Conservation (phyloP, 768 basidiomycete genomes). For the Omphalotus guepiniiformis region DNA sequence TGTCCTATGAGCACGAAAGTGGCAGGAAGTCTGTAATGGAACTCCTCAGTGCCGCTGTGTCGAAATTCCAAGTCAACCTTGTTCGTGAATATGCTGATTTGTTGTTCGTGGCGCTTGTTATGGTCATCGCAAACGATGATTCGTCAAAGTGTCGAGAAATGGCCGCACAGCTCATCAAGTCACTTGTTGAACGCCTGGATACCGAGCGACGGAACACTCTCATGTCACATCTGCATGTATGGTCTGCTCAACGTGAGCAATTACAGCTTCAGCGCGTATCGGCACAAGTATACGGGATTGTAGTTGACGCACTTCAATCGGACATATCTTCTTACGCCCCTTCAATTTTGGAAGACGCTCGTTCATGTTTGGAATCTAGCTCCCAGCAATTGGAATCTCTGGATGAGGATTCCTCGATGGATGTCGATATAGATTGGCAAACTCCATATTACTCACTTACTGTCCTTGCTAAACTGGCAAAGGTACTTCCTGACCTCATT, state of each 20-base stretch:
- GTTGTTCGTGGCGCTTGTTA: conserved; percentile 86
- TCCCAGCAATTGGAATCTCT: conserved; percentile 34
- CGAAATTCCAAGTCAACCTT: conserved; percentile 76
- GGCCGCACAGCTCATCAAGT: conserved; percentile 80
- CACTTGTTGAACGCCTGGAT: conserved; percentile 65
- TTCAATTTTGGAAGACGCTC: conserved; percentile 54
- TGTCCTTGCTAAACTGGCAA: conserved; percentile 58
- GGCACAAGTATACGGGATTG: conserved; percentile 76
- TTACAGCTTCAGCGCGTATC: conserved; percentile 67
- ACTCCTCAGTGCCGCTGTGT: conserved; percentile 75
- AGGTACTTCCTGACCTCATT: conserved; percentile 47
- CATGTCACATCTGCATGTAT: conserved; percentile 70
- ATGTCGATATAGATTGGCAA: conserved; percentile 72
- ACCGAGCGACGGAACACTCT: conserved; percentile 51
- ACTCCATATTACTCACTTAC: conserved; percentile 77
- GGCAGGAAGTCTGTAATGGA: conserved; percentile 95
- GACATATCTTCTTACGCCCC: conserved; percentile 42
- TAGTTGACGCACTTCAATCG: conserved; percentile 62
- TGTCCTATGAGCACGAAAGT: conserved; percentile 86
- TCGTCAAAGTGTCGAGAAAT: conserved; percentile 86
- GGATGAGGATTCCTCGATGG: conserved; percentile 38
- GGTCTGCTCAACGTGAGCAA: conserved; percentile 65
- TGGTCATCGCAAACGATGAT: conserved; percentile 93
- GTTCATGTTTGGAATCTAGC: conserved; percentile 41
- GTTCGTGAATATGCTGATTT: conserved; percentile 81